These are phyloP conservation scores for Phylloporus scabripes DNA, from an alignment of 768 basidiomycete genomes.

Conservation along the genomic window DNA sequence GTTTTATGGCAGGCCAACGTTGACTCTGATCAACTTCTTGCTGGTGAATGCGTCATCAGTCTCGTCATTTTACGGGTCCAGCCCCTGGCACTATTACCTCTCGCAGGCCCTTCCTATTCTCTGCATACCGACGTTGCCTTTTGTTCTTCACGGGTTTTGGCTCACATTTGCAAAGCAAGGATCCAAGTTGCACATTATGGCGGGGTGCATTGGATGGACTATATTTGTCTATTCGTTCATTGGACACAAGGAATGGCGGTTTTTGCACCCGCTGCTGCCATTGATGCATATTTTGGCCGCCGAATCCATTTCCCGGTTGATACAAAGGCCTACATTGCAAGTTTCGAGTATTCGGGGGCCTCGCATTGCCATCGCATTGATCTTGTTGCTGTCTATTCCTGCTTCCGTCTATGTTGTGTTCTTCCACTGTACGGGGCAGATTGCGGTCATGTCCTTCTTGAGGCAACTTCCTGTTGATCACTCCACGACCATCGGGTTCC, in stretches of 20 bases:
- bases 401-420: constrained; percentile 63
- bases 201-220: constrained; percentile 55
- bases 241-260: constrained; percentile 97
- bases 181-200: constrained; percentile 38
- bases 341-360: constrained; percentile 13
- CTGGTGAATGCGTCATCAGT: constrained; percentile 76
- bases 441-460: constrained; percentile 67
- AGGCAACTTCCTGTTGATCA: constrained; percentile 46
- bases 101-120: constrained; percentile 82
- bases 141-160: constrained; percentile 58
- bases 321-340: constrained; percentile 7
- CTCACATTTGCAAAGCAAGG: constrained; percentile 20
- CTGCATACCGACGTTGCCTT: constrained; percentile 68
- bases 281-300: constrained; percentile 76
- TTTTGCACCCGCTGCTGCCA: constrained; percentile 88
- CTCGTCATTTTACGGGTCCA: constrained; percentile 89
- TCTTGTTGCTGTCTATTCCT: constrained; percentile 54
- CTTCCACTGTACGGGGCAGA: constrained; percentile 76
- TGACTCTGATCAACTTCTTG: constrained; percentile 82
- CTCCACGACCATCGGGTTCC: constrained; percentile 61
- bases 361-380: constrained; percentile 28
- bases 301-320: constrained; percentile 56
- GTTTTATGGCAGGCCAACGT: constrained; percentile 60
- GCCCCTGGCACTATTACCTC: constrained; percentile 85
- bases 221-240: constrained; percentile 66